These are phyloP conservation scores for Calophaca sinica DNA, from an alignment of 306 rosid species.

Conservation along the genomic window DNA sequence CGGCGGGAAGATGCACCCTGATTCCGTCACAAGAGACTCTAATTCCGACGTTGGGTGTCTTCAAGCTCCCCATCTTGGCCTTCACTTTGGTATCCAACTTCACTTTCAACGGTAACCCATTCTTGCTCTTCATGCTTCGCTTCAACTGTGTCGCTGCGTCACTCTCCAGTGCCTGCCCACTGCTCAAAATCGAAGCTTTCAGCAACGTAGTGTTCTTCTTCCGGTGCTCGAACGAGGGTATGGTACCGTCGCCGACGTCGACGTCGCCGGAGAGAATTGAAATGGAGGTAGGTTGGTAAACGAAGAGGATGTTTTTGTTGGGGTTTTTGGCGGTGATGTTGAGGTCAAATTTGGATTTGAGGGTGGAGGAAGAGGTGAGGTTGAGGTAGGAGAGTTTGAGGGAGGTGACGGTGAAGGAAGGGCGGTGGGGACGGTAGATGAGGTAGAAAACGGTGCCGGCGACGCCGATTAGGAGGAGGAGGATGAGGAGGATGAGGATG, in stretches of 20 bases:
- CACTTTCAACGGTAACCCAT: slow-evolving; percentile 67
- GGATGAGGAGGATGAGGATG: slow-evolving; percentile 56
- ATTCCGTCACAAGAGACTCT: slow-evolving; percentile 81
- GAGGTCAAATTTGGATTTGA: slow-evolving; percentile 50
- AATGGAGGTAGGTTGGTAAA: slow-evolving; percentile 45
- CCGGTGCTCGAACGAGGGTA: slow-evolving; percentile 58
- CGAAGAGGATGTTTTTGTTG: slow-evolving; percentile 44
- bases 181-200: slow-evolving; percentile 53
- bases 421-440: slow-evolving; percentile 69
- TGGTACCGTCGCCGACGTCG: slow-evolving; percentile 46
- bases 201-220: slow-evolving; percentile 76
- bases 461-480: slow-evolving; percentile 64
- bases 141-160: slow-evolving; percentile 49
- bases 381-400: slow-evolving; percentile 52
- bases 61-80: slow-evolving; percentile 64
- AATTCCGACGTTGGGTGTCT: slow-evolving; percentile 70
- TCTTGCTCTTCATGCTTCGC: slow-evolving; percentile 65
- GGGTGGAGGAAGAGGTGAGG: slow-evolving; percentile 49
- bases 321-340: slow-evolving; percentile 52
- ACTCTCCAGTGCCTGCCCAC: slow-evolving; percentile 45
- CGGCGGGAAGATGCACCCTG: slow-evolving; percentile 61
- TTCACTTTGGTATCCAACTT: slow-evolving; percentile 76
- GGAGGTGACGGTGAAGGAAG: slow-evolving; percentile 49
- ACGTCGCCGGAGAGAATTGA: slow-evolving; percentile 37
- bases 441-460: slow-evolving; percentile 66